Base-by-base conservation (phyloP, 345 rosid species). In the Isatis tinctoria region DNA sequence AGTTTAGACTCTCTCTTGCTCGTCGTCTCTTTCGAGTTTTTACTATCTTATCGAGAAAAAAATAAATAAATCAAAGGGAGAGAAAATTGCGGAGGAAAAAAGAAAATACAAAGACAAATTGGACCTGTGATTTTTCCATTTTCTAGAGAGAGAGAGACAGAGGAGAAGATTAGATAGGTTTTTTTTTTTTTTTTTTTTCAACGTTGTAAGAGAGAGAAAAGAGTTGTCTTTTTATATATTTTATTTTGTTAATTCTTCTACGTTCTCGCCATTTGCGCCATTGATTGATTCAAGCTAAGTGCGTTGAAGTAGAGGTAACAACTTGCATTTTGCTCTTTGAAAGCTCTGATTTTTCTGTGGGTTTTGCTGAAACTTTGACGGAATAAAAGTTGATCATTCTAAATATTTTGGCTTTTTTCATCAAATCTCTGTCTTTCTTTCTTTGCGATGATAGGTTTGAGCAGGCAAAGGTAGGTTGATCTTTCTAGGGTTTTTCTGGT, bases 201-300 rank as follows among this genome's bases (percentile, higher is more conserved):
- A 69, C 74, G 65, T 26, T 39, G 74, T 18, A 30, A 16, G 26
- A 70, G 83, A 65, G 53, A 76, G 85, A 69, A 44, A 69, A 70
- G 60, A 81, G 52, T 81, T 64, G 81, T 81, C 67, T 69, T 69
- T 20, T 44, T 27, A 52, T 3, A 5, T 14, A 1, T 22, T 10
- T 20, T 64, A 1, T n/a, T 28, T 43, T 7, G 2, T 35, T 35
- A 7, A 35, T 27, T n/a, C 9, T 26, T 60, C 54, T 27, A 65
- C n/a, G 60, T 49, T 40, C 47, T 73, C 81, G 78, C 52, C 74
- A 78, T 73, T 71, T 77, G 61, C 80, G 80, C 80, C 72, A 71
- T 76, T 77, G 80, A 65, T 70, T 71, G 72, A 71, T 65, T 77
- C 62, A 64, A 69, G 62, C 14, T 27, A 33, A 39, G 8, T 65